phyloP scores from a whole-genome alignment of 768 basidiomycete genomes.

The Cystobasidiopsis lactophilus region DNA sequence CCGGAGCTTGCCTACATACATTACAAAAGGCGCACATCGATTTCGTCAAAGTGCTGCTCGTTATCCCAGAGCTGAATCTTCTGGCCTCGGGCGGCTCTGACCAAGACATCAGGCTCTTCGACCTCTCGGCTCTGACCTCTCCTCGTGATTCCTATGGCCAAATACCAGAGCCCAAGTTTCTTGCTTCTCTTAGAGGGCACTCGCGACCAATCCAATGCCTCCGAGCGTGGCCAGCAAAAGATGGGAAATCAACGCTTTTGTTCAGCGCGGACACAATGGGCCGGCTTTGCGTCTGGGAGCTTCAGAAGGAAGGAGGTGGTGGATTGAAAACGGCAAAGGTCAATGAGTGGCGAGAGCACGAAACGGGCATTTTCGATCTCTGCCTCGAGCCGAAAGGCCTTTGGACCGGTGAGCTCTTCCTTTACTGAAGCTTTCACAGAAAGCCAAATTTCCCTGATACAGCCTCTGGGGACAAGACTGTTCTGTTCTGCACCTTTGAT shows the following conservation, averaged over 20 bases:
- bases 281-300: constrained; percentile 54
- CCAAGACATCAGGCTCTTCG: constrained; percentile 73
- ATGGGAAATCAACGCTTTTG: constrained; percentile 27
- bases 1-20: constrained; percentile 43
- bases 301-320: constrained; percentile 38
- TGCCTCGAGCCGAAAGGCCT: constrained; percentile 24
- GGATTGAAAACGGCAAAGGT: constrained; percentile 29
- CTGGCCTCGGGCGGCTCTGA: constrained; percentile 77
- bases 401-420: constrained; percentile 51
- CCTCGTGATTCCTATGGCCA: neutral
- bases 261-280: constrained; percentile 89
- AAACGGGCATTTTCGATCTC: constrained; percentile 63
- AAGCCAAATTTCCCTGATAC: neutral
- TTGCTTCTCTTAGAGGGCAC: constrained; percentile 59
- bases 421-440: neutral
- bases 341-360: constrained; percentile 44
- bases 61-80: constrained; percentile 42
- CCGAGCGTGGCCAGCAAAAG: constrained; percentile 30
- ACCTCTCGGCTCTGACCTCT: constrained; percentile 22
- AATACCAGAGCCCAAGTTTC: constrained; percentile 3
- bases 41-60: constrained; percentile 67
- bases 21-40: constrained; percentile 54
- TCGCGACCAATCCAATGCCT: constrained; percentile 69
- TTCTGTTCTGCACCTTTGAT: constrained; percentile 36
- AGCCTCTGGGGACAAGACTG: constrained; percentile 81